Percentiles rank a stretch among this genome's conserved stretches.
Evolutionary conservation across 345 rosid species (phyloP).

Genomic region (Gossypium herbaceum): DNA sequence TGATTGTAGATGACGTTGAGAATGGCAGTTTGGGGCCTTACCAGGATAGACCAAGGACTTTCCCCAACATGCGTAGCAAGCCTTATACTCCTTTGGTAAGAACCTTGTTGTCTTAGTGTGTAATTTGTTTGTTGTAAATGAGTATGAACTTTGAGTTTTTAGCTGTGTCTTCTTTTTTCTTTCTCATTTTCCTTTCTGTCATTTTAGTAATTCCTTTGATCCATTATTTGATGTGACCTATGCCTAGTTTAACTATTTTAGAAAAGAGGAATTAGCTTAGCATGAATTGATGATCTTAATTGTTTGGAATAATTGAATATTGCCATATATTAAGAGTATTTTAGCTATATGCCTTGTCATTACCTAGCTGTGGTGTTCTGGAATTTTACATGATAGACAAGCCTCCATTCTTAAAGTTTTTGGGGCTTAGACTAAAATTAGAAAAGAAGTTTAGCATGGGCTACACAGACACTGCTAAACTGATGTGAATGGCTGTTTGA

Average conservation of each 20-base stretch:
- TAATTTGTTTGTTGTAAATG: not conserved
- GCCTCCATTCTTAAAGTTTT: not conserved
- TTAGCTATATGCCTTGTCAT: not conserved
- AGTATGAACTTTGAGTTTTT: not conserved
- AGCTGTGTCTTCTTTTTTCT: not conserved
- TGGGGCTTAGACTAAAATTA: not conserved
- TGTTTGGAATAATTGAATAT: not conserved
- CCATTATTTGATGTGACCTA: not conserved
- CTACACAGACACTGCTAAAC: not conserved
- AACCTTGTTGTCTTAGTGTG: not conserved
- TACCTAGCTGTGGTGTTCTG: not conserved
- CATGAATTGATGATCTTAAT: not conserved
- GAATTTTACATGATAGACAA: not conserved
- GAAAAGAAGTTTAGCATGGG: not conserved
- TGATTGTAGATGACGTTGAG: conserved; percentile 90
- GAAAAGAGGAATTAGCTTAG: not conserved
- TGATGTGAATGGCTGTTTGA: not conserved
- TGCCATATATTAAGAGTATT: not conserved
- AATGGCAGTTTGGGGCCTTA: conserved; percentile 65
- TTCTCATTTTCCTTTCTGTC: too few species aligned
- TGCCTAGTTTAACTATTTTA: not conserved
- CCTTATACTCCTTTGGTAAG: conserved; percentile 67
- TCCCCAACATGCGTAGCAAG: conserved; percentile 87
- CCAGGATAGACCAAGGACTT: conserved; percentile 75
- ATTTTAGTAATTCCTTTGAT: not conserved